Evolutionary conservation across 805 yeast species (phyloP).

Genomic region (Blastobotrys robertii): DNA sequence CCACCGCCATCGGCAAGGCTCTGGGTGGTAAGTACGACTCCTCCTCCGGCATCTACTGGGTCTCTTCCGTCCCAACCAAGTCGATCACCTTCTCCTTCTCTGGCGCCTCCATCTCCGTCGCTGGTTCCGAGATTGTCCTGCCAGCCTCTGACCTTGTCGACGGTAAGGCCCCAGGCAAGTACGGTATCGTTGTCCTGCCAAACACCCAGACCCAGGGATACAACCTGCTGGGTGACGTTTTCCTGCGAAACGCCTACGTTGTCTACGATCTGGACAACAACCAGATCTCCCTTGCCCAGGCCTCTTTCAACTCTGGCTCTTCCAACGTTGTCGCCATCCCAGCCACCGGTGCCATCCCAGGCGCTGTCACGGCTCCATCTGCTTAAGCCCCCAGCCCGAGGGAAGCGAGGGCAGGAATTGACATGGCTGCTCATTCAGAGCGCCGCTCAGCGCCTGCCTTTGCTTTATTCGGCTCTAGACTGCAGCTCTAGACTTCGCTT

Average conservation of each 20-base stretch:
- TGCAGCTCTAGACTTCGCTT: too few species aligned
- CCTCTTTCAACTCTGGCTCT: constrained; percentile 9
- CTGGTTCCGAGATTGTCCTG: constrained; percentile 15
- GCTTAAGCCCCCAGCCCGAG: too few species aligned
- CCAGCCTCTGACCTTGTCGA: constrained; percentile 11
- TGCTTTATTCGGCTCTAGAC: too few species aligned
- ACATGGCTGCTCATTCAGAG: too few species aligned
- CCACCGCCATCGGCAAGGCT: constrained; percentile 1
- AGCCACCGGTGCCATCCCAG: too few species aligned
- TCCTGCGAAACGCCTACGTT: constrained; percentile 52
- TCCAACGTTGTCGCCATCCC: too few species aligned
- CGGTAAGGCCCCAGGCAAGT: constrained; percentile 1
- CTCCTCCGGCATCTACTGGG: background rate
- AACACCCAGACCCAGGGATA: constrained; percentile 20
- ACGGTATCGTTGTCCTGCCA: constrained; percentile 12
- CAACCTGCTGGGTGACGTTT: constrained; percentile 47
- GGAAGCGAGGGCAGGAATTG: too few species aligned
- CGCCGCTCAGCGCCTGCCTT: too few species aligned
- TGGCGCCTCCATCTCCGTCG: constrained; percentile 16
- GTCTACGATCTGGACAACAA: constrained; percentile 53
- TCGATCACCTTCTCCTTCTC: constrained; percentile 17
- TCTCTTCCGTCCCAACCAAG: constrained; percentile 10
- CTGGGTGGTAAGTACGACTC: background rate
- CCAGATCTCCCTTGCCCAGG: constrained; percentile 48
- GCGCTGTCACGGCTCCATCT: too few species aligned